These are phyloP conservation scores for Pigoraptor vietnamica DNA, from an alignment of 78 protist genomes.

Conservation along the genomic window DNA sequence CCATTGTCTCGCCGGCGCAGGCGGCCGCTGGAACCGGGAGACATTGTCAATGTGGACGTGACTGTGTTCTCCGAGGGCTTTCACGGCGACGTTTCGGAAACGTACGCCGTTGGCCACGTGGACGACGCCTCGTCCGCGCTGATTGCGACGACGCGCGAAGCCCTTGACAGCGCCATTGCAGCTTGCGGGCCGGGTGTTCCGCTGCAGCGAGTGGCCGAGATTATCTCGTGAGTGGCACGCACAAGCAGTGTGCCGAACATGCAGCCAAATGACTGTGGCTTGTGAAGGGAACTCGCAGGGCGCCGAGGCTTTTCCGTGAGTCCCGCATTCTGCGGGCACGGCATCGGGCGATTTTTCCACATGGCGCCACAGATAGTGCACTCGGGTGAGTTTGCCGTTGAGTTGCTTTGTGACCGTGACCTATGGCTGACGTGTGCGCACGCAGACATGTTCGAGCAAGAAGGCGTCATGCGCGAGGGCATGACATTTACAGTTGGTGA, in stretches of 20 bases:
- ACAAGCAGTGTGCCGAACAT: neutral
- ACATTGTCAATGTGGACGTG: constrained; percentile 64
- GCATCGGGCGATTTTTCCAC: constrained; percentile 85
- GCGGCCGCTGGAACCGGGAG: constrained; percentile 61
- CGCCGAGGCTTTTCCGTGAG: constrained; percentile 47
- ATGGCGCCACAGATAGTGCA: constrained; percentile 58
- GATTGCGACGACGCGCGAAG: constrained; percentile 30
- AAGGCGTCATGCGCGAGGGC: constrained; percentile 37
- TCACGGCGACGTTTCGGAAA: constrained; percentile 86
- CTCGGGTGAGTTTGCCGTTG: constrained; percentile 14
- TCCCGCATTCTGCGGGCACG: constrained; percentile 84
- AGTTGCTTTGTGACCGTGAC: neutral
- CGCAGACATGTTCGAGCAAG: no score
- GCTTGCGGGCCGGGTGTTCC: constrained; percentile 35
- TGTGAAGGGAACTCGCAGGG: constrained; percentile 30
- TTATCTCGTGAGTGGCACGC: constrained; percentile 18
- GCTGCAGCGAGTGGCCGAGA: constrained; percentile 36
- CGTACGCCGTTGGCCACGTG: constrained; percentile 44
- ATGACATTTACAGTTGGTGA: constrained; percentile 76
- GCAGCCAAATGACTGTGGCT: no score
- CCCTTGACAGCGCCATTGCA: constrained; percentile 24
- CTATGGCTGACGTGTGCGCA: no score
- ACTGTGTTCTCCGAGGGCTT: constrained; percentile 70
- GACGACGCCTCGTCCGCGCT: constrained; percentile 24
- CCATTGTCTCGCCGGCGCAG: neutral